Base-by-base conservation (phyloP, 495 filamentous ascomycete species). In the Parachaetomium inaequale region DNA sequence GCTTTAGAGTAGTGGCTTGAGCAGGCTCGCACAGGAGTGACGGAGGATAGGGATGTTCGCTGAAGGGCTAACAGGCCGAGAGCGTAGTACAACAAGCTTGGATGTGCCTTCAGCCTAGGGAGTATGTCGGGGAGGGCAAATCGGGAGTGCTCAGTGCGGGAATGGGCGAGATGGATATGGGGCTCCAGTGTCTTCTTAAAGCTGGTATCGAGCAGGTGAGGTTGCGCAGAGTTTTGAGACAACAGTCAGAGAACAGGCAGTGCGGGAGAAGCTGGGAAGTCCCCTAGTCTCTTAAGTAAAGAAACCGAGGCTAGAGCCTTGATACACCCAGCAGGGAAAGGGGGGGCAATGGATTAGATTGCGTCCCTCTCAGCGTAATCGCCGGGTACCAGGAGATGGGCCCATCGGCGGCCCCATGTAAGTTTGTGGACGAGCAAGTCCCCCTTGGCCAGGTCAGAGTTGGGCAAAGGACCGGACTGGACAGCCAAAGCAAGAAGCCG, bases 151-250 rank as follows among this genome's bases (percentile, higher is more conserved):
- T 45, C 54, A 36, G 62, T 25, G 34, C 43, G 59, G 51, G 60
- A 59, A n/a, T 15, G 36, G 36, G 32, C 38, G 32, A 50, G 21
- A 14, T 59, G 58, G 64, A 63, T 60, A 63, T 14, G 25, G 70
- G 63, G 63, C 47, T 65, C 31, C 43, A 64, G 61, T 63, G 62
- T 65, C 70, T 71, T 69, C 66, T 74, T 69, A 69, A 72, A 52
- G 47, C 57, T 61, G 47, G 8, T 52, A 45, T 43, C 17, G 23
- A 47, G 55, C 54, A 50, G 60, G 49, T 50, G 56, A 57, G 57
- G 72, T 74, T 61, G 68, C 60, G 72, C 72, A 72, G 66, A 60
- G 58, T 34, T 74, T 69, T 72, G 68, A 74, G 72, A 72, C 72
- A 74, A 68, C 59, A 56, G 65, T 65, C 38, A 65, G 64, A 67